phyloP scores from a whole-genome alignment of 106 monocot genomes.

The Allium fistulosum region DNA sequence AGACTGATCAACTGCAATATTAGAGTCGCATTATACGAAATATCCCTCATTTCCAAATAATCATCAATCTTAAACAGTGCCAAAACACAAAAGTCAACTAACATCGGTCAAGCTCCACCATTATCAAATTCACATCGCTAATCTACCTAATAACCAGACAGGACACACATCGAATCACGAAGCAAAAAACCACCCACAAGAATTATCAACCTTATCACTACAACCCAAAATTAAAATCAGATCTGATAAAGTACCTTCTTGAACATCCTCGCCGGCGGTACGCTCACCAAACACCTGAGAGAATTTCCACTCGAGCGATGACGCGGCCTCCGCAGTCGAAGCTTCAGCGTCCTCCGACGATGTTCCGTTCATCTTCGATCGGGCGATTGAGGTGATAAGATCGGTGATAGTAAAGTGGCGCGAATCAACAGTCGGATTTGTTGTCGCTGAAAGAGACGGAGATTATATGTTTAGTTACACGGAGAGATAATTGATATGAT shows the following conservation, averaged over 20 bases:
- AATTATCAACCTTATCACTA: neutral
- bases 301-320: constrained; percentile 87
- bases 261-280: constrained; percentile 84
- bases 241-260: constrained; percentile 60
- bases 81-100: too few relatives aligned
- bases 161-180: neutral
- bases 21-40: too few relatives aligned
- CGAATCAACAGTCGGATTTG: too few relatives aligned
- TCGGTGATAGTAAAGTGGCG: too few relatives aligned
- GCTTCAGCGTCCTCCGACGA: constrained; percentile 28
- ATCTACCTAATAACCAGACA: neutral
- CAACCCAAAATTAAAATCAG: neutral
- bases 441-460: too few relatives aligned
- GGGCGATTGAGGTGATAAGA: too few relatives aligned
- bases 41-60: neutral
- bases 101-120: neutral
- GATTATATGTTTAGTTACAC: too few relatives aligned
- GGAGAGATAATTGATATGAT: too few relatives aligned
- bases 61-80: too few relatives aligned
- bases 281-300: constrained; percentile 96
- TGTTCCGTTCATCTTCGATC: constrained; percentile 40
- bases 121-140: constrained; percentile 4
- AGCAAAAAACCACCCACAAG: neutral
- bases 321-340: constrained; percentile 16
- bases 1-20: too few relatives aligned